These are phyloP conservation scores for Trichosporon inkin DNA, from an alignment of 1,284 basidiomycete genomes.

Conservation along the genomic window DNA sequence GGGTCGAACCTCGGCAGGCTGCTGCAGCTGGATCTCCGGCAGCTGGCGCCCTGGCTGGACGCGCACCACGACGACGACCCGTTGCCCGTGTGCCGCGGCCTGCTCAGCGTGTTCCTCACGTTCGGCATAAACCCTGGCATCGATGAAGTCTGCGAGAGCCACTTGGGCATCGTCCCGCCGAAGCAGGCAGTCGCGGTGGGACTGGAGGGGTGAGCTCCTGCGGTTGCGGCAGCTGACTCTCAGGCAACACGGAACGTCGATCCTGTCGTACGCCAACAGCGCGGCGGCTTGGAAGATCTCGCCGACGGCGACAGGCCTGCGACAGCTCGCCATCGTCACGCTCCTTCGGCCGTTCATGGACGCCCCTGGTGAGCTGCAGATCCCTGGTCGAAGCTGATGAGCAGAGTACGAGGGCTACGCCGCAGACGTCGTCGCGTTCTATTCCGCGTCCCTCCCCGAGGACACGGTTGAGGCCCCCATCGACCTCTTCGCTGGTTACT, in stretches of 20 bases:
- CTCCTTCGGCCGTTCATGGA: slow-evolving; percentile 66
- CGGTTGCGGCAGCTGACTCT: background rate
- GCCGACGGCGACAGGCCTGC: slow-evolving; percentile 59
- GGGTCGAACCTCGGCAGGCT: slow-evolving; percentile 24
- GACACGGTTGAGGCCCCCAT: slow-evolving; percentile 64
- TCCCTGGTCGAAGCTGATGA: slow-evolving; percentile 8
- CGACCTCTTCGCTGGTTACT: slow-evolving; percentile 65
- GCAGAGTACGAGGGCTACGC: slow-evolving; percentile 63
- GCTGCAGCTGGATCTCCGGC: slow-evolving; percentile 30
- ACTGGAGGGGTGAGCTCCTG: slow-evolving; percentile 54
- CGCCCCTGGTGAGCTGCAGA: slow-evolving; percentile 59
- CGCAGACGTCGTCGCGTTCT: slow-evolving; percentile 70
- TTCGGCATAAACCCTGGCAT: slow-evolving; percentile 57
- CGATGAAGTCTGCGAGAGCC: slow-evolving; percentile 59
- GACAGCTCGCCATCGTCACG: slow-evolving; percentile 63
- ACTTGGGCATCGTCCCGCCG: slow-evolving; percentile 48
- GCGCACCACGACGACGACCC: slow-evolving; percentile 20
- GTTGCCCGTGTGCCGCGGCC: slow-evolving; percentile 29
- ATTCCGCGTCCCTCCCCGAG: slow-evolving; percentile 63
- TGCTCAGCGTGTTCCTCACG: slow-evolving; percentile 53
- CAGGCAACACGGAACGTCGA: slow-evolving; percentile 10
- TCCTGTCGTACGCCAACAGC: background rate
- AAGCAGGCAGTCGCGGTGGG: slow-evolving; percentile 53
- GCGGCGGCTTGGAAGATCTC: slow-evolving; percentile 66
- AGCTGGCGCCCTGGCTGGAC: slow-evolving; percentile 26